Evolutionary conservation across 2,329 filamentous ascomycete species (phyloP).

Genomic region (Colletotrichum chlorophyti): DNA sequence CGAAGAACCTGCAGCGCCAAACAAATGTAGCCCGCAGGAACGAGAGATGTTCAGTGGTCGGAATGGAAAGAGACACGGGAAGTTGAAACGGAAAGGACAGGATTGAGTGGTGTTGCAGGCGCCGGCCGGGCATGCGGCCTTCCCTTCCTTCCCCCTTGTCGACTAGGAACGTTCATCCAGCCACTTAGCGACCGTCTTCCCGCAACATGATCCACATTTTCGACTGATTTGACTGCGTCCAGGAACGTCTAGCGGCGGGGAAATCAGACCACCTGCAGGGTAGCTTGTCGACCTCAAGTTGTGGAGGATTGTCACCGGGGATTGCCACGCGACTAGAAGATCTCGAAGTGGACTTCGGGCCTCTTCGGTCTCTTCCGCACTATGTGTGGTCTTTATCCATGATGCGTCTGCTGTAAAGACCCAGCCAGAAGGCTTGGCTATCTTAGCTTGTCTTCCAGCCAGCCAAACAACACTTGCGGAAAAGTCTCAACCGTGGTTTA

Average conservation of each 20-base stretch:
- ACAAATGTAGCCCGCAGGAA: background rate
- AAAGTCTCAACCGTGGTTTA: too few species aligned
- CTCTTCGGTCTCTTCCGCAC: background rate
- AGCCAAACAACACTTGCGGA: too few species aligned
- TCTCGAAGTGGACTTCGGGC: background rate
- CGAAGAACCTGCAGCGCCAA: slow-evolving; percentile 20
- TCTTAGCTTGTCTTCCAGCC: too few species aligned
- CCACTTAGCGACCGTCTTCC: slow-evolving; percentile 13
- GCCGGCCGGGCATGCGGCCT: slow-evolving; percentile 21
- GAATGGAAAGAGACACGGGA: background rate
- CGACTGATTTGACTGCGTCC: background rate
- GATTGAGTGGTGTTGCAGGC: slow-evolving; percentile 27
- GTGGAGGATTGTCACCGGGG: too few species aligned
- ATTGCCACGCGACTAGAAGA: slow-evolving; percentile 7
- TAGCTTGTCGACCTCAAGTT: background rate
- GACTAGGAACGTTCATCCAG: background rate
- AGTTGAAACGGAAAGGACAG: background rate
- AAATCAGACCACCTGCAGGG: slow-evolving; percentile 28
- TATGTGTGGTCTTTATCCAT: too few species aligned
- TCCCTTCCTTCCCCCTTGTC: background rate
- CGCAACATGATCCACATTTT: background rate
- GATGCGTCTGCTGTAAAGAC: too few species aligned
- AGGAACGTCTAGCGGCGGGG: background rate
- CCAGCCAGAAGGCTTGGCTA: too few species aligned
- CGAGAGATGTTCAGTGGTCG: background rate